These are phyloP conservation scores for Leccinum variicolor DNA, from an alignment of 768 basidiomycete genomes.

Conservation along the genomic window DNA sequence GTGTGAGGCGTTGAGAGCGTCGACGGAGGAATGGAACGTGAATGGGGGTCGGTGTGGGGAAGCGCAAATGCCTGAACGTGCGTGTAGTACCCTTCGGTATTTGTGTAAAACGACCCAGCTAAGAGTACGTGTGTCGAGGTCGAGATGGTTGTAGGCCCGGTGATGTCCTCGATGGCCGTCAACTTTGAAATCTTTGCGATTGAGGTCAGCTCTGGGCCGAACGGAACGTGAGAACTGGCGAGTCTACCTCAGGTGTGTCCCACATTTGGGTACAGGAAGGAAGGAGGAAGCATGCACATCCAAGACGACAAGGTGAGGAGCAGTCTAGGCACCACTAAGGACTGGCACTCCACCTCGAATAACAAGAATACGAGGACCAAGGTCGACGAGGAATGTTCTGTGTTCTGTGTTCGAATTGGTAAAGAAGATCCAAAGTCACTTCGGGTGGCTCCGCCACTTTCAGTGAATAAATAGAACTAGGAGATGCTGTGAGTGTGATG, in stretches of 20 bases:
- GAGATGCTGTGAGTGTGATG: not conserved
- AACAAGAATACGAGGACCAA: constrained; percentile 17
- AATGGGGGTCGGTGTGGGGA: not conserved
- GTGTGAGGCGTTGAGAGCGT: constrained; percentile 9
- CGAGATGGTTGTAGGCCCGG: constrained; percentile 5
- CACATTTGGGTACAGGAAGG: not conserved
- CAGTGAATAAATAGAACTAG: constrained; percentile 13
- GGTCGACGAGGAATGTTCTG: not conserved
- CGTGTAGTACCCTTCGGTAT: constrained; percentile 1
- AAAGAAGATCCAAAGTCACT: constrained; percentile 11
- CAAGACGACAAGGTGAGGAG: constrained; percentile 4
- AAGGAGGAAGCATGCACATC: constrained; percentile 13
- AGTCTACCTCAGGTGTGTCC: constrained; percentile 2
- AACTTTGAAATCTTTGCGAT: not conserved
- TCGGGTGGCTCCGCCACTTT: not conserved
- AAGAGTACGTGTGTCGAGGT: constrained; percentile 20
- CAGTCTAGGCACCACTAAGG: not conserved
- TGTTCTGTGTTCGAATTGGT: constrained; percentile 3
- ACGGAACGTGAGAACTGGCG: not conserved
- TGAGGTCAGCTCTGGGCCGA: not conserved
- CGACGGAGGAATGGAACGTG: not conserved
- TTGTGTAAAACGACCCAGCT: not conserved
- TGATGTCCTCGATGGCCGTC: not conserved
- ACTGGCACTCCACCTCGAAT: not conserved
- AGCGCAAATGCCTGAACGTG: constrained; percentile 13